Base-by-base conservation (phyloP, 208 protist genomes). In the Trypanosoma grayi region DNA sequence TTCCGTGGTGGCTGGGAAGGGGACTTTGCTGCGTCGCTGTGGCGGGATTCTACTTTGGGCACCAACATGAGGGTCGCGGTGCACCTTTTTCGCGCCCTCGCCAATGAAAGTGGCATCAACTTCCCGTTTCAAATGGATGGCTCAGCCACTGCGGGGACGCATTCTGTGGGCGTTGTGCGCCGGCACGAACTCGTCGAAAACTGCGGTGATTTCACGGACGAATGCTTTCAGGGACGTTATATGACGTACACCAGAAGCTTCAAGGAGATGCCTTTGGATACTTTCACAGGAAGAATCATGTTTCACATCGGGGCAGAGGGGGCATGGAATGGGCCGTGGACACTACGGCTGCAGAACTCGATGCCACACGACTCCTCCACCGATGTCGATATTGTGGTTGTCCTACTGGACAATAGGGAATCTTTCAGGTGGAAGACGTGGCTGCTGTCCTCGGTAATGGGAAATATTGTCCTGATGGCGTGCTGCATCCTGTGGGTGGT, bases 211-310 rank as follows among this genome's bases (percentile, higher is more conserved):
- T 60, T 66, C 1, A 57, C 45, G 0, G 67, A 67, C 37, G 67
- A 73, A 25, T 73, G 67, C 24, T 66, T 67, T 56, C 60, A 66
- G 33, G 53, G 25, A 14, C 48, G 43, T 0, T 46, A 61, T 18
- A 62, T 73, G 46, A 60, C 52, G 1, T 73, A 73, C 44, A 73
- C 59, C 14, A 61, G 5, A 20, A 67, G 60, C 43, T 73, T 66
- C 41, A 67, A 73, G 44, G 54, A 73, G 13, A 61, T 73, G 41
- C 52, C 54, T n/a, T 44, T 52, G 28, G 40, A 60, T 13, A 27
- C 2, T 13, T 65, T 58, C 36, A 65, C 54, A n/a, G 65, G 57
- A 8, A 25, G 65, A 48, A 64, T 71, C 11, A 24, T 60, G 8
- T 53, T 65, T 34, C 39, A 39, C 28, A 16, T 64, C 2, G 56